Evolutionary conservation across 352 stramenopile species (phyloP), one percentile per base, ranked within the genome.

Genomic region (Phytophthora podocarpi): DNA sequence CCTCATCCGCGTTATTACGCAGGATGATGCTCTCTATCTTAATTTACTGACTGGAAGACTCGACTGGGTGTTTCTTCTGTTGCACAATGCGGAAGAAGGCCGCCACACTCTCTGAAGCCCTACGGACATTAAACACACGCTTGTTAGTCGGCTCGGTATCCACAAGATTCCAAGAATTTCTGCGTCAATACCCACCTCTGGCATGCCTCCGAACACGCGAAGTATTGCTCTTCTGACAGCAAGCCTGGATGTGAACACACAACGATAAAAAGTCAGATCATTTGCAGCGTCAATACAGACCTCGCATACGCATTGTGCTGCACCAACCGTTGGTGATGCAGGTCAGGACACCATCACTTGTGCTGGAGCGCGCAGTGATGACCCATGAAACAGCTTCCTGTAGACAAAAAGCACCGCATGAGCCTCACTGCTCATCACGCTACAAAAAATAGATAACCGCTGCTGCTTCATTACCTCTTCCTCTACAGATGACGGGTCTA

Each of bases 221-320:
- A 95, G 53, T 91, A 95, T 54, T 93, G 80, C 30, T 90, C 82
- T 70, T 95, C 83, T 5, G 76, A 82, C 37, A 93, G 64, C 39
- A 91, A 57, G 24, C 80, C 80, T 89, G 47, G 5, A 63, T 5
- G n/a, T 18, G 35, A 52, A 39, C 50, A 13, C 42, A 41, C 6
- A 48, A 27, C n/a, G n/a, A n/a, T n/a, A 45, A 31, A 36, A 24
- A 28, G n/a, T 36, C 12, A 39, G 13, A 31, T 27, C 1, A 12
- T 58, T 28, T 5, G 21, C 7, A n/a, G 18, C 28, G 5, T 37
- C 4, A 32, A 59, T 35, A 8, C 15, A 47, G 21, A 49, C 32
- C 40, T 11, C 11, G 21, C n/a, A 18, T 1, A 50, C 28, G 21
- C 15, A 45, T n/a, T 48, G 11, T 50, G n/a, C n/a, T 49, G 30